These are phyloP conservation scores for Verticillium isaacii DNA, from an alignment of 2,329 filamentous ascomycete genomes.

Conservation along the genomic window DNA sequence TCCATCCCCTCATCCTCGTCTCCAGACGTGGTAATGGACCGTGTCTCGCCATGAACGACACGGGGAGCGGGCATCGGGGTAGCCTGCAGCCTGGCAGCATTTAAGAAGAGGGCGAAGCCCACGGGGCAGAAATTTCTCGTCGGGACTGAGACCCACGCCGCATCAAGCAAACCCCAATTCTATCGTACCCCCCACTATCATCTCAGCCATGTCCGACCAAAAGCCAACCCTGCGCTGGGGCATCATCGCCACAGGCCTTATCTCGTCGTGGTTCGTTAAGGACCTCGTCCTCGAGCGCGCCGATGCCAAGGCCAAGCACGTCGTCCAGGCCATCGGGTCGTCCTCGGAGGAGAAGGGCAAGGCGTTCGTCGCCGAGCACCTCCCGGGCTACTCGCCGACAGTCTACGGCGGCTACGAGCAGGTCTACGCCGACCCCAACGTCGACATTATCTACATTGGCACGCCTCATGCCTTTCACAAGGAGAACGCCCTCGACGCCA, in stretches of 20 bases:
- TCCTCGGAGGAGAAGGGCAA: constrained; percentile 32
- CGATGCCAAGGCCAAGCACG: constrained; percentile 30
- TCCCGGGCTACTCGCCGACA: constrained; percentile 19
- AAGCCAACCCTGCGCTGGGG: constrained; percentile 27
- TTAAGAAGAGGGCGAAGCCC: not conserved
- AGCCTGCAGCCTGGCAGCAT: not conserved
- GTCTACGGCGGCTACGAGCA: constrained; percentile 34
- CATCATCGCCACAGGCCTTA: constrained; percentile 31
- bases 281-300: constrained; percentile 32
- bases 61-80: not conserved
- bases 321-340: constrained; percentile 36
- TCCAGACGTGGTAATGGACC: not conserved
- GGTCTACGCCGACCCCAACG: constrained; percentile 32
- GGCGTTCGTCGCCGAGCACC: constrained; percentile 29
- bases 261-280: constrained; percentile 36
- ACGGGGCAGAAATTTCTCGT: not conserved
- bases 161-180: not conserved
- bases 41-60: not conserved
- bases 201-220: not conserved
- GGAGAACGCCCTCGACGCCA: constrained; percentile 36
- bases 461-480: constrained; percentile 40
- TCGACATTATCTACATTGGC: constrained; percentile 41
- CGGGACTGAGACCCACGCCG: not conserved
- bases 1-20: not conserved
- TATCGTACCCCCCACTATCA: not conserved